These are phyloP conservation scores for Macrotyloma uniflorum DNA, from an alignment of 306 rosid species.

Conservation along the genomic window DNA sequence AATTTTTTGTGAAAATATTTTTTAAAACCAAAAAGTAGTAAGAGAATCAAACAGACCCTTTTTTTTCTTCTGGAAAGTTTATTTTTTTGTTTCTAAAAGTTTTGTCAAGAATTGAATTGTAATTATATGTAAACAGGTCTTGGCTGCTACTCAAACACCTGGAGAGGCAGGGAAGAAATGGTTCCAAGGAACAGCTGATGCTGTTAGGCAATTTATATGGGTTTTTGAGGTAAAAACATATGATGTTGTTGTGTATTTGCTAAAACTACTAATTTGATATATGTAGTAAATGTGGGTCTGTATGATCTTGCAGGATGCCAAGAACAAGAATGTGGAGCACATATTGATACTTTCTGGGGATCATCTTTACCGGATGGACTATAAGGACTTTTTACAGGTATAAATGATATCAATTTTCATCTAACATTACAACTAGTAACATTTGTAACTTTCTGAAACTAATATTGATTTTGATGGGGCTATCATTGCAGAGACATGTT, in stretches of 20 bases:
- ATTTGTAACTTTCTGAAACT: constrained; percentile 5
- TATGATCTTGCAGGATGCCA: constrained; percentile 66
- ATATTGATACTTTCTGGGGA: constrained; percentile 90
- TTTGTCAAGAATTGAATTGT: constrained; percentile 33
- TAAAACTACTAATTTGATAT: not conserved
- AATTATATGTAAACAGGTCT: constrained; percentile 59
- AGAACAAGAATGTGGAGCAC: constrained; percentile 86
- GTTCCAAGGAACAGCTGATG: constrained; percentile 99
- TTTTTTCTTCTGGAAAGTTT: not conserved
- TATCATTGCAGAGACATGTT: constrained; percentile 69
- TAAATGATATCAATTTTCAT: not conserved
- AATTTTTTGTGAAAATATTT: not conserved
- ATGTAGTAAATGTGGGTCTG: constrained; percentile 16
- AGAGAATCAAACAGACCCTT: not conserved
- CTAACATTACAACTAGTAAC: not conserved
- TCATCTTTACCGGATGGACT: constrained; percentile 94
- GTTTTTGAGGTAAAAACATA: constrained; percentile 79
- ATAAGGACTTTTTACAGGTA: constrained; percentile 86
- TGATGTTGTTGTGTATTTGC: not conserved
- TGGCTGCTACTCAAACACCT: constrained; percentile 95
- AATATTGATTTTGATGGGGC: constrained; percentile 16
- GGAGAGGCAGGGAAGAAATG: constrained; percentile 90
- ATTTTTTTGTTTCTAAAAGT: not conserved
- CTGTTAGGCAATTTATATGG: constrained; percentile 92
- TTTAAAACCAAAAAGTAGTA: not conserved